Evolutionary conservation across 1,139 yeast species (phyloP).

Genomic region (Saccharomyces hybrid): DNA sequence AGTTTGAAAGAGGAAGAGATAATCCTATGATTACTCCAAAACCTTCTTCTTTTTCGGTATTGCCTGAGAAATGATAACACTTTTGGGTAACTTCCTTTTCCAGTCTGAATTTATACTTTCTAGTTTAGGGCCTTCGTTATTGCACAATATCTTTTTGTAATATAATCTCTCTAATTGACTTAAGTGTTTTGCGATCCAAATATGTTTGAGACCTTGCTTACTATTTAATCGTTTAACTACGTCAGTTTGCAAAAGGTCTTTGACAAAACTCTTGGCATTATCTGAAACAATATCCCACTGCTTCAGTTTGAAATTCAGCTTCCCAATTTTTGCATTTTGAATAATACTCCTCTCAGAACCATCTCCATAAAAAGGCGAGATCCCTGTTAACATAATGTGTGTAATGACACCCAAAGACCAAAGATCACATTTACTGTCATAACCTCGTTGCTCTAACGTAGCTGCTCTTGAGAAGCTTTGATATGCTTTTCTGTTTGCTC

Average conservation of each 20-base stretch:
- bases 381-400: constrained; percentile 50
- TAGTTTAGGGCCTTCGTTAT: constrained; percentile 1
- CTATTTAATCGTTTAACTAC: constrained; percentile 36
- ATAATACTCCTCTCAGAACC: constrained; percentile 36
- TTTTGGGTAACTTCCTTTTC: constrained; percentile 24
- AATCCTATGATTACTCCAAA: background rate
- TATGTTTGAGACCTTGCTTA: constrained; percentile 35
- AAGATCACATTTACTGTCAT: constrained; percentile 51
- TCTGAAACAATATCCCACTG: constrained; percentile 39
- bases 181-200: constrained; percentile 41
- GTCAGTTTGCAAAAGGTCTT: constrained; percentile 36
- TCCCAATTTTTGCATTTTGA: constrained; percentile 36
- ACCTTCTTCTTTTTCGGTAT: constrained; percentile 13
- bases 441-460: constrained; percentile 34
- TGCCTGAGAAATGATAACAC: constrained; percentile 16
- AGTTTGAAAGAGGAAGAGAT: background rate
- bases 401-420: constrained; percentile 62
- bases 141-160: constrained; percentile 24
- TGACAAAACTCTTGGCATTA: constrained; percentile 41
- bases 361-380: constrained; percentile 50
- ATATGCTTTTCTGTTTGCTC: constrained; percentile 23
- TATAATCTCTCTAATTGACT: constrained; percentile 28
- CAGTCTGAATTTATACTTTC: constrained; percentile 8
- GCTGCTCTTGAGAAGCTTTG: constrained; percentile 26
- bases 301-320: constrained; percentile 34